Percentiles rank a stretch among this genome's conserved stretches.
Conservation (phyloP, 495 filamentous ascomycete species). For the Hypoxylon subgilvum region DNA sequence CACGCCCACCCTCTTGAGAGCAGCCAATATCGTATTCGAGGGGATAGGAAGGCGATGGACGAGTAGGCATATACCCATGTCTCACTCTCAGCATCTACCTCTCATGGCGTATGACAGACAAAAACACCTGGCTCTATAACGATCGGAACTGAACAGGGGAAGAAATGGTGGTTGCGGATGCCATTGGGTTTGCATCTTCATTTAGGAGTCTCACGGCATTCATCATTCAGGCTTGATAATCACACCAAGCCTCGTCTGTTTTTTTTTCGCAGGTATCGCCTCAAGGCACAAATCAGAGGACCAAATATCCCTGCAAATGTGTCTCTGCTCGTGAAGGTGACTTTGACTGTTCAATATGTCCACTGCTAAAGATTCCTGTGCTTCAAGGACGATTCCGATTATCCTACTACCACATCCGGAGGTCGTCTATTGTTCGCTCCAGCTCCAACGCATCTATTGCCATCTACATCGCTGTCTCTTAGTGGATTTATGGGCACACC, state of each 20-base stretch:
- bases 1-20: constrained; percentile 26
- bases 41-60: constrained; percentile 36
- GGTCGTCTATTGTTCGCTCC: too few species aligned
- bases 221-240: constrained; percentile 38
- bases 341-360: neutral
- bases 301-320: constrained; percentile 25
- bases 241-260: constrained; percentile 30
- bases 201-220: constrained; percentile 38
- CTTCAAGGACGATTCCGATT: too few species aligned
- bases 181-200: constrained; percentile 35
- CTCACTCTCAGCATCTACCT: constrained; percentile 34
- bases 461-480: too few species aligned
- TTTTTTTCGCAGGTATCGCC: constrained; percentile 37
- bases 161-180: constrained; percentile 33
- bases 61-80: constrained; percentile 10
- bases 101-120: constrained; percentile 25
- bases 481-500: too few species aligned
- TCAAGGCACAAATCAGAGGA: constrained; percentile 32
- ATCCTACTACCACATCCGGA: too few species aligned
- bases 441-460: too few species aligned
- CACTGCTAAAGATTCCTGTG: too few species aligned
- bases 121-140: constrained; percentile 28
- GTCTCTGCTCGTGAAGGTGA: neutral
- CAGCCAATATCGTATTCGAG: constrained; percentile 31
- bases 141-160: constrained; percentile 29